Evolutionary conservation across 129 eudicot genomes (phyloP).

Genomic region (Pulicaria dysenterica): DNA sequence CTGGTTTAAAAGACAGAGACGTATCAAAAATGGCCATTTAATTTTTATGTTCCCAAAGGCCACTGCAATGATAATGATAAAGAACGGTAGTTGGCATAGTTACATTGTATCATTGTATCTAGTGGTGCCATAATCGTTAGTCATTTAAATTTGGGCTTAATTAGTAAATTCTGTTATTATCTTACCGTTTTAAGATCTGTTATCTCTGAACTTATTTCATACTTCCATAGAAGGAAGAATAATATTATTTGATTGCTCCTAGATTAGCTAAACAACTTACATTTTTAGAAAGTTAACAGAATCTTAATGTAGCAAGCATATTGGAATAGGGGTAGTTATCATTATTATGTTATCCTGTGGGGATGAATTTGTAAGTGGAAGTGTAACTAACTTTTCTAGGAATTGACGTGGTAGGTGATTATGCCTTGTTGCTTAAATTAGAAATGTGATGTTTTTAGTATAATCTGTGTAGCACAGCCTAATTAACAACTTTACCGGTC

Average conservation of each 20-base stretch:
- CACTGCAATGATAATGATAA: slow-evolving; percentile 15
- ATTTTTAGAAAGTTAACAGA: neutral
- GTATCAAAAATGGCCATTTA: slow-evolving; percentile 22
- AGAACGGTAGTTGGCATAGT: slow-evolving; percentile 16
- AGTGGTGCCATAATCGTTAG: neutral
- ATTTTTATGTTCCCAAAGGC: slow-evolving; percentile 2
- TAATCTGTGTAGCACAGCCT: neutral
- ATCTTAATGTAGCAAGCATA: neutral
- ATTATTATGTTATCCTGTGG: neutral
- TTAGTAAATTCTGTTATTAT: neutral
- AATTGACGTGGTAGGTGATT: neutral
- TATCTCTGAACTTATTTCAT: neutral
- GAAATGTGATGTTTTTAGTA: neutral
- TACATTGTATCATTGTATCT: neutral
- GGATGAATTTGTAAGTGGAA: neutral
- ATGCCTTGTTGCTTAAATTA: slow-evolving; percentile 7
- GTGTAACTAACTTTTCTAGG: neutral
- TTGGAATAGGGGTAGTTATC: slow-evolving; percentile 6
- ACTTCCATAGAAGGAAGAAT: no score
- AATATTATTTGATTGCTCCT: neutral
- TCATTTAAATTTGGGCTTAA: neutral
- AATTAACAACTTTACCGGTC: neutral
- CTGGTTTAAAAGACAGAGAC: slow-evolving; percentile 31
- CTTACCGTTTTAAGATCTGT: neutral
- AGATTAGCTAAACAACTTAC: neutral